phyloP scores from a whole-genome alignment of 2,329 filamentous ascomycete genomes.

The Neocatenulostroma microsporum region DNA sequence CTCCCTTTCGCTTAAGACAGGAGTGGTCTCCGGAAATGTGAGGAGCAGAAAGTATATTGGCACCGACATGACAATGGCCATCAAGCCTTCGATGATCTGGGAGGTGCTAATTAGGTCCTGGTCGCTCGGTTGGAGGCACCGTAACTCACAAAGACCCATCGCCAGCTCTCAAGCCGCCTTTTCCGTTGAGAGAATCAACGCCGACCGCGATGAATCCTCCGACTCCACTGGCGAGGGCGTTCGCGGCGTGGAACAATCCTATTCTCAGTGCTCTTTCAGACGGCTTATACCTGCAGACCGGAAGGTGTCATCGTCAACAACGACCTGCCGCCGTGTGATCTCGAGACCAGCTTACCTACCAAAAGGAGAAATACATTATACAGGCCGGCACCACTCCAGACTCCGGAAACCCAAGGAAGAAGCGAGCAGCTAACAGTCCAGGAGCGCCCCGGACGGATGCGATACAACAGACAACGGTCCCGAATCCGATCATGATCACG shows the following conservation, averaged over 20 bases:
- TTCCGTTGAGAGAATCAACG: slow-evolving; percentile 11
- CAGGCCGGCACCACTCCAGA: slow-evolving; percentile 2
- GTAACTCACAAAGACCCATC: slow-evolving; percentile 15
- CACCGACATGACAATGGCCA: slow-evolving; percentile 1
- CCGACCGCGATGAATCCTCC: slow-evolving; percentile 19
- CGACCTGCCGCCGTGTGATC: no score
- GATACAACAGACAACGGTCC: not conserved
- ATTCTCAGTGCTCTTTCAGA: slow-evolving; percentile 18
- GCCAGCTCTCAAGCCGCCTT: slow-evolving; percentile 10
- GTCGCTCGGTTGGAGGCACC: not conserved
- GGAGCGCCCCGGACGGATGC: not conserved
- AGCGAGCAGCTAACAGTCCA: slow-evolving; percentile 1
- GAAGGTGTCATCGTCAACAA: no score
- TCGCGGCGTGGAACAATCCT: slow-evolving; percentile 19
- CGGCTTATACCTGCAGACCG: no score
- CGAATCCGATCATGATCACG: slow-evolving; percentile 14
- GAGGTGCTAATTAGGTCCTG: no score
- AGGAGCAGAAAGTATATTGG: slow-evolving; percentile 4
- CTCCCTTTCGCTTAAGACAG: slow-evolving; percentile 1
- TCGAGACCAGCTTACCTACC: no score
- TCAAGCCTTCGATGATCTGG: slow-evolving; percentile 2
- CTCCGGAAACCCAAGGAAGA: slow-evolving; percentile 1
- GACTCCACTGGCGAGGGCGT: slow-evolving; percentile 16
- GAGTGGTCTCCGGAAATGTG: slow-evolving; percentile 2
- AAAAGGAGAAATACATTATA: slow-evolving; percentile 23